Evolutionary conservation across 306 rosid species (phyloP).

Genomic region (Vigna angularis): DNA sequence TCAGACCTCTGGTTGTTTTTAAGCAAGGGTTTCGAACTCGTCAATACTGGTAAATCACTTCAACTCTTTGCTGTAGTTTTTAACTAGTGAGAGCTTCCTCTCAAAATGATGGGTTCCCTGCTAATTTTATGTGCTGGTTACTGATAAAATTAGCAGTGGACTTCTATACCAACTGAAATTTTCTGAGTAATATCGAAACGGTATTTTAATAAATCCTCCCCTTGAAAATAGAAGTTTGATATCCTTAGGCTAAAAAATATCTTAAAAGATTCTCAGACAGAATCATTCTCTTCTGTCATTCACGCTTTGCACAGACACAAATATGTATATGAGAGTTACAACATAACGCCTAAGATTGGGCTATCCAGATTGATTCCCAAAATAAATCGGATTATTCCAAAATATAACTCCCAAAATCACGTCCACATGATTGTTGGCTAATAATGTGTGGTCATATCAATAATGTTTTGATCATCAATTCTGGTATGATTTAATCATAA

Average conservation of each 20-base stretch:
- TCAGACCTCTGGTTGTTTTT: conserved; percentile 87
- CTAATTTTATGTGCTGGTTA: not conserved
- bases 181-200: not conserved
- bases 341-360: too few relatives aligned
- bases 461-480: too few relatives aligned
- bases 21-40: conserved; percentile 96
- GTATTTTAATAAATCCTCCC: not conserved
- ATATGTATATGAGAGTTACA: too few relatives aligned
- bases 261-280: too few relatives aligned
- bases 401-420: too few relatives aligned
- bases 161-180: not conserved
- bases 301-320: too few relatives aligned
- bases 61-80: conserved; percentile 30
- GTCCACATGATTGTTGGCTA: too few relatives aligned
- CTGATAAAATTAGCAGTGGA: not conserved
- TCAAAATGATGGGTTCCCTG: not conserved
- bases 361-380: too few relatives aligned
- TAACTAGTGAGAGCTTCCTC: not conserved
- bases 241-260: not conserved
- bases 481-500: too few relatives aligned
- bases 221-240: not conserved
- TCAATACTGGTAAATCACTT: conserved; percentile 71
- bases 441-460: too few relatives aligned
- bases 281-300: not conserved
- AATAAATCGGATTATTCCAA: too few relatives aligned